Base-by-base conservation (phyloP, 495 filamentous ascomycete species). In the Astrocystis sublimbata region DNA sequence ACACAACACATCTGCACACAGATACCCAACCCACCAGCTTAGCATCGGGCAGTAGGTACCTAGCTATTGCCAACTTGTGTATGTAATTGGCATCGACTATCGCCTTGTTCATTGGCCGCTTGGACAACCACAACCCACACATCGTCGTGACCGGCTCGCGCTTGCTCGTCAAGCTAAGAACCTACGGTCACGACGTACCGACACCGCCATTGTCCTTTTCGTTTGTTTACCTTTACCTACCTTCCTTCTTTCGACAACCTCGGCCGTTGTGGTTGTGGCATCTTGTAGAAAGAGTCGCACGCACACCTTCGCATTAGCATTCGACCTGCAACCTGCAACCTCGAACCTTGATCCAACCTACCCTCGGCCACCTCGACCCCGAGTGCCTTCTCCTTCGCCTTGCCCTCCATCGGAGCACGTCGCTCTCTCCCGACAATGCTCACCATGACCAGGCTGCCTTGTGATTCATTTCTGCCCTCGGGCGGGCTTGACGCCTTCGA, bases 391-490 rank as follows among this genome's bases (percentile, higher is more conserved):
- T 33, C 13, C 33, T 17, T 23, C 19, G 41, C 41, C 41, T 15
- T 56, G 23, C 9, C 26, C n/a, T n/a, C n/a, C n/a, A n/a, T 42
- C 21, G 33, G 15, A 26, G 12, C 38, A 19, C 12, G 7, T 28
- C 30, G 17, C 8, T 3, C n/a, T 30, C 21, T n/a, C 35, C 15
- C 45, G 26, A 21, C 36, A 36, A 69, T 69, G 65, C 59, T 68
- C 52, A 60, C 65, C 55, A 75, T 75, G 73, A 69, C 69, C 23
- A 71, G 66, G 24, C 36, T 73, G 12, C 66, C 72, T 23, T 60
- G 68, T 49, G 68, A 76, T 28, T 72, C 73, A 12, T 71, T 73
- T 58, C 67, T 65, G 68, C 74, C 72, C 8, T 54, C 60, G 43
- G 65, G 69, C 46, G 47, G 60, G 21, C 10, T 61, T 41, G 59